Evolutionary conservation across 345 rosid species (phyloP).

Genomic region (Clausena lansium): DNA sequence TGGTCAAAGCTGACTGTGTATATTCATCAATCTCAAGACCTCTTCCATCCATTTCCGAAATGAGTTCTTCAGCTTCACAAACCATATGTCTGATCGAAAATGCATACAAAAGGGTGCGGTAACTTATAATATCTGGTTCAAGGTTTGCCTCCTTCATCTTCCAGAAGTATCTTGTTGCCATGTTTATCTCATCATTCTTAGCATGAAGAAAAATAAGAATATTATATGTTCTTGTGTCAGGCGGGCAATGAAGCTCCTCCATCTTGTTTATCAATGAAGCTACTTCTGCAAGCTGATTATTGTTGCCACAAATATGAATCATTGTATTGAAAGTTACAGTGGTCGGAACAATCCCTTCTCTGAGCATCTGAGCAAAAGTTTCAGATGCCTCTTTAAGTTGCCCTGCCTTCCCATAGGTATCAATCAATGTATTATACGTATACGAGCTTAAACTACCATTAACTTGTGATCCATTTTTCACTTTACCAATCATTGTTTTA

Average conservation of each 20-base stretch:
- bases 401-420: slow-evolving; percentile 83
- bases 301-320: slow-evolving; percentile 81
- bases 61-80: slow-evolving; percentile 61
- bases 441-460: slow-evolving; percentile 55
- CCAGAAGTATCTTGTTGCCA: slow-evolving; percentile 51
- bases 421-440: slow-evolving; percentile 79
- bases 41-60: slow-evolving; percentile 64
- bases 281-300: slow-evolving; percentile 64
- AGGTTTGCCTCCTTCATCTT: slow-evolving; percentile 65
- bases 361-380: slow-evolving; percentile 62
- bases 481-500: slow-evolving; percentile 12
- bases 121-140: slow-evolving; percentile 79
- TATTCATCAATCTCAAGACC: slow-evolving; percentile 78
- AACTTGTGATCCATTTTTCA: slow-evolving; percentile 15
- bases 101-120: slow-evolving; percentile 79
- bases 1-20: slow-evolving; percentile 79
- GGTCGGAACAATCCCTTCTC: slow-evolving; percentile 68
- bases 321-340: slow-evolving; percentile 85
- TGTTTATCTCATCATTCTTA: slow-evolving; percentile 55
- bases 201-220: slow-evolving; percentile 78
- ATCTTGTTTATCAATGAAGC: slow-evolving; percentile 62
- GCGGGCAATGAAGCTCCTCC: slow-evolving; percentile 64
- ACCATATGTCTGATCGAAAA: slow-evolving; percentile 81
- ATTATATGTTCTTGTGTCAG: slow-evolving; percentile 87
- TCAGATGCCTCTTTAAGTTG: slow-evolving; percentile 67